Evolutionary conservation across 2,329 filamentous ascomycete species (phyloP), one percentile per base, ranked within the genome.

Genomic region (Monilinia vaccinii-corymbosi): DNA sequence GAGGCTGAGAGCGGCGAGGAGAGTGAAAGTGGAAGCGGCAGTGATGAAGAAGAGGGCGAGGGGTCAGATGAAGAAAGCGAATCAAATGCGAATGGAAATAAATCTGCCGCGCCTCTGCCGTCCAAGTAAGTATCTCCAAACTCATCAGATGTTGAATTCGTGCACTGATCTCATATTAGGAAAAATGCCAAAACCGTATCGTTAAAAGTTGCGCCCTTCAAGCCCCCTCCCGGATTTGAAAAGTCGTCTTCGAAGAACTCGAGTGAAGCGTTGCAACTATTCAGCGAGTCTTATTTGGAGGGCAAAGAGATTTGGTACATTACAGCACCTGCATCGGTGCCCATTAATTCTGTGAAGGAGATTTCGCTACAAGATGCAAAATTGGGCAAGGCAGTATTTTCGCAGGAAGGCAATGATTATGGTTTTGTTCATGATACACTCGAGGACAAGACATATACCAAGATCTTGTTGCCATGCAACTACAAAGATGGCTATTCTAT

Each of bases 231-330:
- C 13, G 69, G 70, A 31, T 73, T 72, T 52, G 62, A 66, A 42
- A 28, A 58, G n/a, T 49, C 56, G 21, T 40, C 61, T 11, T 31
- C 67, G 10, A 53, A 64, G 23, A 66, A 59, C 14, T 59, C 53
- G 3, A 51, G 60, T 18, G 62, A 59, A 28, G 56, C 61, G 51
- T 64, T 79, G 10, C 75, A 80, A 25, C 73, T 86, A 57, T 83
- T 88, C 67, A 79, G 76, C 67, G 76, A 81, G 60, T 78, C 79
- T 58, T 81, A 82, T 66, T 71, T 86, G 9, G 75, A 83, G 60
- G 86, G 85, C 63, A 91, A 90, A 75, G 85, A 91, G 71, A 77
- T 91, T 61, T 92, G 88, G 88, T 89, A 91, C 71, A 89, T 92
- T 67, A 89, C 86, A 11, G 85, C 86, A 4, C 88, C 88, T 2